A percentile compares a stretch with the other conserved stretches of the same genome.
Conservation (phyloP, 768 basidiomycete species). For the Suillus luteus region DNA sequence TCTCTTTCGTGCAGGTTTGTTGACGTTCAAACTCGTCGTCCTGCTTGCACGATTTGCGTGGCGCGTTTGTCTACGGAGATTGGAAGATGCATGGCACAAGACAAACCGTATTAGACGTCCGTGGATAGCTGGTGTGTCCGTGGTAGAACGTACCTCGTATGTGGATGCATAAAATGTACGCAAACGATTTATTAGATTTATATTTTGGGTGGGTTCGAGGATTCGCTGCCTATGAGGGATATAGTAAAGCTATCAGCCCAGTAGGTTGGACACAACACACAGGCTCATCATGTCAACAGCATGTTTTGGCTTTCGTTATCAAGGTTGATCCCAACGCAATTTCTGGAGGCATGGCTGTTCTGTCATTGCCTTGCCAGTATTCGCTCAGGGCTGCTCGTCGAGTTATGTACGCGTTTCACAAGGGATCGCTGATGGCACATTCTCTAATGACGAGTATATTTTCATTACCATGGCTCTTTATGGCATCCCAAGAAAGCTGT, state of each 20-base stretch:
- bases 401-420: neutral
- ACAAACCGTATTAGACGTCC: neutral
- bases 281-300: neutral
- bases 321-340: neutral
- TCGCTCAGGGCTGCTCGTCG: neutral
- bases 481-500: neutral
- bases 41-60: neutral
- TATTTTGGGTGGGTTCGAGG: neutral
- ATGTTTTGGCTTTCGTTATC: too few species aligned
- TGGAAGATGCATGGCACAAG: neutral
- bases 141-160: neutral
- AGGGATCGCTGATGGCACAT: neutral
- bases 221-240: too few species aligned
- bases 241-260: neutral
- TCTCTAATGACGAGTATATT: neutral
- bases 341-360: neutral
- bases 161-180: neutral
- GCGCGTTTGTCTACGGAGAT: neutral
- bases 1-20: conserved; percentile 3
- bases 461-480: neutral
- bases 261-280: neutral
- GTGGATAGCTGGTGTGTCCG: neutral
- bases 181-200: neutral
- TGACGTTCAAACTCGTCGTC: conserved; percentile 3
- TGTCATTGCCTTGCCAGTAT: neutral